These are phyloP conservation scores for Monosporascus sp. DNA, from an alignment of 2,329 filamentous ascomycete genomes.

Conservation along the genomic window DNA sequence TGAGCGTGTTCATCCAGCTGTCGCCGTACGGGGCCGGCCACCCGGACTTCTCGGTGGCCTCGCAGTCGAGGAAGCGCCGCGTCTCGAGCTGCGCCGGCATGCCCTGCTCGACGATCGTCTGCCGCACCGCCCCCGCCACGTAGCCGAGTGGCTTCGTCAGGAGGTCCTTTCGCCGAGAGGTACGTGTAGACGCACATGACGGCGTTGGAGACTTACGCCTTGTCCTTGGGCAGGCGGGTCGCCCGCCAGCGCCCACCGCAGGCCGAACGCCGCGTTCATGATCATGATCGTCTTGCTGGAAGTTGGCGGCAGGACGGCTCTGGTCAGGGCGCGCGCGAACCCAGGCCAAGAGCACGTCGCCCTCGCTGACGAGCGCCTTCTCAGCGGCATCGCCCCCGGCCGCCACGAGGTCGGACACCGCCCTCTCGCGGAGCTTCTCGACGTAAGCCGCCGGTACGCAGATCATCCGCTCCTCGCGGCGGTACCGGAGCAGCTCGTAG, in stretches of 20 bases:
- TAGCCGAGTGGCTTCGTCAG: constrained; percentile 13
- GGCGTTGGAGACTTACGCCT: constrained; percentile 18
- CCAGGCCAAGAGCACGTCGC: constrained; percentile 41
- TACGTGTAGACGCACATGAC: constrained; percentile 15
- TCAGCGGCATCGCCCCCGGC: constrained; percentile 8
- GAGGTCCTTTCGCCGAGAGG: constrained; percentile 13
- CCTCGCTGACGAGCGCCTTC: constrained; percentile 38
- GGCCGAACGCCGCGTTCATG: constrained; percentile 34
- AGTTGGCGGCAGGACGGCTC: constrained; percentile 12
- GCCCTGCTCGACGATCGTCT: constrained; percentile 28
- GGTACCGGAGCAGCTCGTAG: constrained; percentile 20
- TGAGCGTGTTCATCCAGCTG: constrained; percentile 17
- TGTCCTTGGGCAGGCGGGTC: constrained; percentile 23
- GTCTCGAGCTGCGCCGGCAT: constrained; percentile 26
- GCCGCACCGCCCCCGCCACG: constrained; percentile 23
- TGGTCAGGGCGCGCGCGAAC: constrained; percentile 25
- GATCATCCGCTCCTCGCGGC: constrained; percentile 28
- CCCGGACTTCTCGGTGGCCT: background rate
- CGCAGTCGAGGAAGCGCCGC: constrained; percentile 13
- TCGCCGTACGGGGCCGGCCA: constrained; percentile 16
- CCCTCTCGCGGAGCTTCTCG: constrained; percentile 17
- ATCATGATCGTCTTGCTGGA: constrained; percentile 27
- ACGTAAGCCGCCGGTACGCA: constrained; percentile 31
- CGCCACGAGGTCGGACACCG: constrained; percentile 24
- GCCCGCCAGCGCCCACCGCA: constrained; percentile 25